Percentiles rank a stretch among this genome's conserved stretches.
Evolutionary conservation across 2,329 filamentous ascomycete species (phyloP).

Genomic region (Byssoonygena ceratinophila): DNA sequence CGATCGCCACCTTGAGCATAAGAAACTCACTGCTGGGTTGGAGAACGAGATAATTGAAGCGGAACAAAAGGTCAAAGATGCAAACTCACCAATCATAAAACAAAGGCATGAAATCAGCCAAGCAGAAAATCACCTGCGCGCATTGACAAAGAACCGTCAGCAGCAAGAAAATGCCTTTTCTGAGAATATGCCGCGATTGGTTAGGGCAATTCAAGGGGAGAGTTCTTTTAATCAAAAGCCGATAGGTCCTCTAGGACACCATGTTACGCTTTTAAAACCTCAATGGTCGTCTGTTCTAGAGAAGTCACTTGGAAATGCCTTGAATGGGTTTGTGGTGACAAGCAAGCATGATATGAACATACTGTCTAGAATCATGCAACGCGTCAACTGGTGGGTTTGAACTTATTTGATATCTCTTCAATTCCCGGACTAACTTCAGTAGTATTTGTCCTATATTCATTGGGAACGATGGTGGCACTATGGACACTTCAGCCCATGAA

Average conservation of each 20-base stretch:
- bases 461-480: slow-evolving; percentile 40
- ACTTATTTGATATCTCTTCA: background rate
- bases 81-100: slow-evolving; percentile 21
- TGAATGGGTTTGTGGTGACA: slow-evolving; percentile 73
- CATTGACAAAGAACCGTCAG: slow-evolving; percentile 48
- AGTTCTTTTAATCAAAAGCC: slow-evolving; percentile 58
- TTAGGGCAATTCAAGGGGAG: slow-evolving; percentile 61
- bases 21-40: slow-evolving; percentile 27
- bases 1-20: slow-evolving; percentile 34
- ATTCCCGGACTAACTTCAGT: slow-evolving; percentile 19
- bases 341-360: slow-evolving; percentile 64
- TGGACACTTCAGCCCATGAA: slow-evolving; percentile 58
- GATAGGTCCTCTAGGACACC: slow-evolving; percentile 70
- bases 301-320: slow-evolving; percentile 54
- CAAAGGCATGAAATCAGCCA: slow-evolving; percentile 48
- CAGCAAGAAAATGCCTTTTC: slow-evolving; percentile 57
- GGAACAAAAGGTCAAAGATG: slow-evolving; percentile 23
- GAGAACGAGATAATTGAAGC: slow-evolving; percentile 29
- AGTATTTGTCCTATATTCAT: slow-evolving; percentile 54
- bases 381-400: slow-evolving; percentile 40
- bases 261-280: slow-evolving; percentile 65
- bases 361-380: slow-evolving; percentile 55
- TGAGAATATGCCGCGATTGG: slow-evolving; percentile 50
- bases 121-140: slow-evolving; percentile 43
- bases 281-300: slow-evolving; percentile 80